Evolutionary conservation across 2,329 filamentous ascomycete genomes (phyloP), one percentile per base, ranked within the genome.

Genomic region (Coniochaeta prunicola): DNA sequence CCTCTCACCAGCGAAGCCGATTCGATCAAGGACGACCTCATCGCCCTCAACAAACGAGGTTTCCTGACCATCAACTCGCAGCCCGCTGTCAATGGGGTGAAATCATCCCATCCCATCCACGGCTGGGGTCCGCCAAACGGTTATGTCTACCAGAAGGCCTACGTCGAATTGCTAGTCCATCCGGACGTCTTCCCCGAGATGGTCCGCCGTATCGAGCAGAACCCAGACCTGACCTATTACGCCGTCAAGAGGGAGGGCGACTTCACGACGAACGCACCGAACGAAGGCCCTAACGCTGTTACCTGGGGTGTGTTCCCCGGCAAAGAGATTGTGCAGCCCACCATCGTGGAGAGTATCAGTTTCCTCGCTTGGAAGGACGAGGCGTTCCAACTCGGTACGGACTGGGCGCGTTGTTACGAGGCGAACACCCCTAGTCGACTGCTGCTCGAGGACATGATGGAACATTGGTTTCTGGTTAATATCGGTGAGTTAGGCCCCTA

Each of bases 321-420:
- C 60, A 96, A 97, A 73, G 94, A 99, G 74, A 97, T 99, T 70
- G 92, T 99, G n/a, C 94, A 99, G 74, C 94, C 94, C 15, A 99
- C 94, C n/a, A 97, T 99, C 67, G 94, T 99, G 57, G 94, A 99
- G 77, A 96, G 91, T 19, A 88, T 99, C 71, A 96, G 91, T 72
- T 99, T 99, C 82, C 79, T 99, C 58, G 94, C 94, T 2, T 99
- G 94, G 94, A 96, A 96, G 76, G 94, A 99, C 66, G 94, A 99
- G 75, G 96, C 96, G 17, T 99, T 92, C 79, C 86, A 90, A 61
- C 82, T 99, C 10, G 94, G 94, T 58, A 83, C 89, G 59, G 92
- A 99, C 70, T 99, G 94, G 94, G 90, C 91, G 24, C 90, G 91
- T 68, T 99, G 94, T 71, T 91, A 96, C 70, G 85, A 92, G 38